Evolutionary conservation across 1,284 basidiomycete species (phyloP).

Genomic region (Golubevia pallescens): DNA sequence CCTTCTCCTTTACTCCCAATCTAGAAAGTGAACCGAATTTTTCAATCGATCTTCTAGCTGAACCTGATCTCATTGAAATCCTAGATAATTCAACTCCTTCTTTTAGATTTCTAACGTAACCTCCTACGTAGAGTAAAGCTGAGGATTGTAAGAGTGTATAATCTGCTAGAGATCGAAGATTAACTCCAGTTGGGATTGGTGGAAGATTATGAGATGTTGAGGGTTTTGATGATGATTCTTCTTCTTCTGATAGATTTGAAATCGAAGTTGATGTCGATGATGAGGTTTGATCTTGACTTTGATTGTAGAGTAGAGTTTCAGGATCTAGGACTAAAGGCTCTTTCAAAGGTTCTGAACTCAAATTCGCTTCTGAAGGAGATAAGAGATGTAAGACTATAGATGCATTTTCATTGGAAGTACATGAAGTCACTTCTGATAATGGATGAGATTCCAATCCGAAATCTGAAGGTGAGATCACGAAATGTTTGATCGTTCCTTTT

Average conservation of each 20-base stretch:
- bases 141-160: slow-evolving; percentile 56
- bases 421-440: slow-evolving; percentile 39
- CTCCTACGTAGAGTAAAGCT: slow-evolving; percentile 52
- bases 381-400: slow-evolving; percentile 47
- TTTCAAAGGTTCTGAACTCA: not conserved
- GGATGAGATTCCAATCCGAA: slow-evolving; percentile 46
- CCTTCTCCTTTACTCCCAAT: slow-evolving; percentile 20
- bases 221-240: too few relatives aligned
- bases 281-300: too few relatives aligned
- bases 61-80: slow-evolving; percentile 24
- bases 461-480: slow-evolving; percentile 36
- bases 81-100: slow-evolving; percentile 19
- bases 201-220: slow-evolving; percentile 17
- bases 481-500: slow-evolving; percentile 33
- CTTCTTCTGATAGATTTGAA: too few relatives aligned
- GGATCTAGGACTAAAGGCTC: slow-evolving; percentile 1
- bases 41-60: slow-evolving; percentile 28
- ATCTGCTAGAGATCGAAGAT: slow-evolving; percentile 42
- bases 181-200: slow-evolving; percentile 31
- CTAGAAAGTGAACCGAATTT: slow-evolving; percentile 25
- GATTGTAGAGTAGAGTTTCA: too few relatives aligned
- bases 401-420: slow-evolving; percentile 45
- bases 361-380: slow-evolving; percentile 1
- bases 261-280: too few relatives aligned
- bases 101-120: slow-evolving; percentile 18